phyloP scores from a whole-genome alignment of 768 basidiomycete species.

The Serendipita indica region DNA sequence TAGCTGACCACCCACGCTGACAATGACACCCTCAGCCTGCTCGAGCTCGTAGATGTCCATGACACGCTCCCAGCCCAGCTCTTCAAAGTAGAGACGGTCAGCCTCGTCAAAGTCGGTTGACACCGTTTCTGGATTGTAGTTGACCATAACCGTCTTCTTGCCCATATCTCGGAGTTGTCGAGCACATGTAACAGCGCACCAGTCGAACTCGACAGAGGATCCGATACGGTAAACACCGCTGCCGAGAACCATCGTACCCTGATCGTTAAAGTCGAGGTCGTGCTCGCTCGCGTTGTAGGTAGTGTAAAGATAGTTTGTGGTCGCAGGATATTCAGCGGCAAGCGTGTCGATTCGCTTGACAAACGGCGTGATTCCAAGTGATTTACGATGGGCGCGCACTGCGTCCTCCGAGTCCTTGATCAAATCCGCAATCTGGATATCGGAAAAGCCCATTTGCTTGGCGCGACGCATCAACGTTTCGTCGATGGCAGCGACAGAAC shows the following conservation, averaged over 20 bases:
- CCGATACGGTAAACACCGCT: conserved; percentile 98
- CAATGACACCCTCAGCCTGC: conserved; percentile 80
- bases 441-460: conserved; percentile 92
- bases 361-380: conserved; percentile 79
- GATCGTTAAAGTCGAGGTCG: conserved; percentile 88
- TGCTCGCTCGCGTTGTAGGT: conserved; percentile 96
- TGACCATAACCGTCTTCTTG: conserved; percentile 95
- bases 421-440: conserved; percentile 78
- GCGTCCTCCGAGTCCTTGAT: conserved; percentile 54
- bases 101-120: conserved; percentile 99
- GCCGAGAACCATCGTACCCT: conserved; percentile 98
- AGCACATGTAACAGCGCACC: conserved; percentile 99
- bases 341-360: conserved; percentile 99
- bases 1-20: conserved; percentile 96
- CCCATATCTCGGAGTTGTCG: conserved; percentile 84
- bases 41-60: conserved; percentile 99
- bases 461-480: conserved; percentile 69
- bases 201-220: conserved; percentile 97
- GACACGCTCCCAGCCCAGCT: conserved; percentile 92
- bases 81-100: conserved; percentile 97
- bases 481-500: conserved; percentile 53
- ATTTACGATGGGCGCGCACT: conserved; percentile 77
- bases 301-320: conserved; percentile 98
- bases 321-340: conserved; percentile 95
- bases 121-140: conserved; percentile 99